phyloP scores from a whole-genome alignment of 23 red algal species.

The Pyropia haitanensis region DNA sequence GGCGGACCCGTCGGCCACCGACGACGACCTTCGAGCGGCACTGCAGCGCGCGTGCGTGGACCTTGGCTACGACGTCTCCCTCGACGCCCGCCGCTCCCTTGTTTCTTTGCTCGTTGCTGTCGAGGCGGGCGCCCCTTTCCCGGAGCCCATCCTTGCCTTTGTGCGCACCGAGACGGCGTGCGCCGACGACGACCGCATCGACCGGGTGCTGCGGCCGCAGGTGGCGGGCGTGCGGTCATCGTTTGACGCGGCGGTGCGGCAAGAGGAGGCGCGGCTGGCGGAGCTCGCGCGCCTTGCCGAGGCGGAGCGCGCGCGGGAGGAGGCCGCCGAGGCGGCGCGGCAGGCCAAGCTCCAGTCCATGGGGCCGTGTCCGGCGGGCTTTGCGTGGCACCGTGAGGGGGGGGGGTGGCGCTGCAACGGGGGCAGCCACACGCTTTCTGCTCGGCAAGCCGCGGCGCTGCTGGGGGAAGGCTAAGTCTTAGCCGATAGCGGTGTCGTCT shows the following conservation, averaged over 20 bases:
- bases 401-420: neutral
- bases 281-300: neutral
- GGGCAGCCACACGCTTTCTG: neutral
- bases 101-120: neutral
- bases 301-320: neutral
- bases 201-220: neutral
- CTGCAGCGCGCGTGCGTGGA: neutral
- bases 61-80: neutral
- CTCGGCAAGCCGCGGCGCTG: too few species aligned
- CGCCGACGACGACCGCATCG: neutral
- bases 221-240: neutral
- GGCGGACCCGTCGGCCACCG: neutral
- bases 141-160: neutral
- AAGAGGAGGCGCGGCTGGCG: neutral
- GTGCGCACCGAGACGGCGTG: neutral
- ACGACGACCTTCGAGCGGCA: neutral
- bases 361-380: neutral
- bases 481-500: too few species aligned
- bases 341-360: neutral
- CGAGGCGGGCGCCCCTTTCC: neutral
- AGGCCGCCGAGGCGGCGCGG: neutral
- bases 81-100: neutral
- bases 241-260: neutral
- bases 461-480: too few species aligned
- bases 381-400: neutral